Evolutionary conservation across 2,329 filamentous ascomycete genomes (phyloP), one percentile per base, ranked within the genome.

Genomic region (Arthrobotrys conoides): DNA sequence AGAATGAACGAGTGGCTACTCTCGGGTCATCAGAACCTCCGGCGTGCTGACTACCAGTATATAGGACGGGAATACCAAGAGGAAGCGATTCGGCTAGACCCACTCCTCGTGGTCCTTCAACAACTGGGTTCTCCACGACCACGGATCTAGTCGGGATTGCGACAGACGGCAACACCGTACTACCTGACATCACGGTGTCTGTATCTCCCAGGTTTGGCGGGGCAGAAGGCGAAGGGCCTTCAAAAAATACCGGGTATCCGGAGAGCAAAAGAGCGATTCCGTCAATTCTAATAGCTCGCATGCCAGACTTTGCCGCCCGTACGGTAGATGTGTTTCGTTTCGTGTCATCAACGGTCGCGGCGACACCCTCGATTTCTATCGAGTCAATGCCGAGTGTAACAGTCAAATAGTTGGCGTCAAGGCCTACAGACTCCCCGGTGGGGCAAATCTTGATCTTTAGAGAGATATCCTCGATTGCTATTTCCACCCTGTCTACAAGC

Each of bases 401-500:
- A 41, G 51, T 68, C 18, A 77, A 22, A 18, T 18, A n/a, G 27
- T 67, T 44, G 20, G n/a, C 14, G 12, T 53, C 41, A 5, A 36
- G 27, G 30, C 51, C 33, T 1, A 0, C 16, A 5, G 12, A 14
- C 18, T 22, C 61, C 0, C 61, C 0, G 51, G 38, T 46, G n/a
- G 12, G 27, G 44, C 61, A 61, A 5, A 71, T 16, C n/a, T 63
- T 77, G n/a, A 67, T 51, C 18, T 61, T 59, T 5, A 77, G 41
- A 46, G 59, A 77, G 16, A 77, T 63, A 41, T 77, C 61, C 24
- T 55, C 61, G 9, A 94, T 89, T 51, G 86, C 87, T 22, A 95
- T 85, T 82, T 92, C 89, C 71, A 91, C 87, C 57, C 92, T 88
- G 84, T 95, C 92, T 22, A 92, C 85, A 61, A 94, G 89, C 38